A percentile compares a stretch with the other conserved stretches of the same genome.
Conservation (phyloP, 2,329 filamentous ascomycete genomes). For the Xylaria sp. region DNA sequence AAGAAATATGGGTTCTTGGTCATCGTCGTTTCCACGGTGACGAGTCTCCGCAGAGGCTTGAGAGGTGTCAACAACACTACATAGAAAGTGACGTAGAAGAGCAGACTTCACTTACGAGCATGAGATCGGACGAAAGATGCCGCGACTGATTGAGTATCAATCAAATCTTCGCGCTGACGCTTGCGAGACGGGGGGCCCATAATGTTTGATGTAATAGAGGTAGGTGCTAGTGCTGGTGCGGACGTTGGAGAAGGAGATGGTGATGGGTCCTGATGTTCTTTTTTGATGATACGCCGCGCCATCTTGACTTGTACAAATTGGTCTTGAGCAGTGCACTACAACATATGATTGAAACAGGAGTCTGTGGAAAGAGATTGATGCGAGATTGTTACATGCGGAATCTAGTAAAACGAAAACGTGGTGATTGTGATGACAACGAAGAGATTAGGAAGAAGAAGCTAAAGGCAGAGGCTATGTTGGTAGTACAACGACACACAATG, state of each 20-base stretch:
- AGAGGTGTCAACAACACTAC: conserved; percentile 13
- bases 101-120: conserved; percentile 41
- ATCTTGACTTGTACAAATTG: conserved; percentile 18
- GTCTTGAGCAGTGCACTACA: background rate
- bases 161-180: conserved; percentile 27
- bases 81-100: background rate
- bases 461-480: background rate
- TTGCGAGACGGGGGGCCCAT: conserved; percentile 43
- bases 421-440: background rate
- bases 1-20: conserved; percentile 43
- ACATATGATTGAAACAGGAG: background rate
- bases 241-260: conserved; percentile 20
- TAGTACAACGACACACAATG: background rate
- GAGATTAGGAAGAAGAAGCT: background rate
- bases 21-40: conserved; percentile 41
- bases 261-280: conserved; percentile 32
- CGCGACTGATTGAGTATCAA: conserved; percentile 37
- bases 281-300: conserved; percentile 37
- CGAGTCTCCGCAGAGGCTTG: conserved; percentile 44
- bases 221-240: conserved; percentile 20
- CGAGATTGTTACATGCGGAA: background rate
- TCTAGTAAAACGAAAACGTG: conserved; percentile 5
- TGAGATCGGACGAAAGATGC: conserved; percentile 42
- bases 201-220: conserved; percentile 16
- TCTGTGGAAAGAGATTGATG: background rate